These are phyloP conservation scores for Rhodotorula taiwanensis DNA, from an alignment of 768 basidiomycete genomes.

Conservation along the genomic window DNA sequence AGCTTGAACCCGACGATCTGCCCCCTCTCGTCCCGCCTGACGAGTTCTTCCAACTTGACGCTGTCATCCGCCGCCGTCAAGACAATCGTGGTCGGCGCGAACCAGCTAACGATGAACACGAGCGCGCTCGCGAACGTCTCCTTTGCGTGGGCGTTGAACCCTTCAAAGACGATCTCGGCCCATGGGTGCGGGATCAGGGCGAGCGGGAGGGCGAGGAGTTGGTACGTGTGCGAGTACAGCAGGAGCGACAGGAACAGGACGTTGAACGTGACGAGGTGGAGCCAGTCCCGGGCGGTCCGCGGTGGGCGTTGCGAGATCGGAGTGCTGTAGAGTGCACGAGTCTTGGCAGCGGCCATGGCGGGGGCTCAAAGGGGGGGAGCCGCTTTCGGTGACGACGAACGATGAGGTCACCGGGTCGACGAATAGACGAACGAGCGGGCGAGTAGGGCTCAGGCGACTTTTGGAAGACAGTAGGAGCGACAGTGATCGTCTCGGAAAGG, in stretches of 20 bases:
- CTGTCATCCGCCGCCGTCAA: slow-evolving; percentile 49
- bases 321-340: background rate
- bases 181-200: background rate
- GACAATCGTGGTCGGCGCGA: slow-evolving; percentile 65
- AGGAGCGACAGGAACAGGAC: slow-evolving; percentile 2
- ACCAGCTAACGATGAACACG: slow-evolving; percentile 72
- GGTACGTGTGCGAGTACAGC: slow-evolving; percentile 14
- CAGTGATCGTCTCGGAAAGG: no score
- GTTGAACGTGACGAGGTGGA: slow-evolving; percentile 11
- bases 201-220: slow-evolving; percentile 21
- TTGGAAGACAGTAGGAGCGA: no score
- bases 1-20: slow-evolving; percentile 58
- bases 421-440: no score
- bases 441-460: no score
- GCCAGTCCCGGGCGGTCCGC: background rate
- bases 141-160: slow-evolving; percentile 10
- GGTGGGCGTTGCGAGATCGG: background rate
- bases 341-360: no score
- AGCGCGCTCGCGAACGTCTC: slow-evolving; percentile 26
- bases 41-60: slow-evolving; percentile 8
- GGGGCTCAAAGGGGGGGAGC: no score
- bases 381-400: no score
- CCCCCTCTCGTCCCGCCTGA: slow-evolving; percentile 50
- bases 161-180: background rate
- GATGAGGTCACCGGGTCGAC: no score